Percentiles rank a stretch among this genome's conserved stretches.
phyloP scores from a whole-genome alignment of 2,329 filamentous ascomycete genomes.

The Trichoderma koningii region DNA sequence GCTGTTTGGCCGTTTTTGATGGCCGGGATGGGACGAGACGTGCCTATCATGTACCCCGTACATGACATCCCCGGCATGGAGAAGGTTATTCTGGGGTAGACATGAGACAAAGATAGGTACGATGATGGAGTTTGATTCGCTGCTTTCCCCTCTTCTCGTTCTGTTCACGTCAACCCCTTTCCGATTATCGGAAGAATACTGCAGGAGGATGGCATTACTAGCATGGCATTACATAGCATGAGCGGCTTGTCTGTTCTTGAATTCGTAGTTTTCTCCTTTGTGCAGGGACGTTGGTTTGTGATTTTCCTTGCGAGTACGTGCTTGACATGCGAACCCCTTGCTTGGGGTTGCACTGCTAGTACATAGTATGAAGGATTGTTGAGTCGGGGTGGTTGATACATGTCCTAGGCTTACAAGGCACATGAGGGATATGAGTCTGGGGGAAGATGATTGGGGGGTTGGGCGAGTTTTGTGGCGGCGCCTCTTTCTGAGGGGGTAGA shows the following conservation, averaged over 20 bases:
- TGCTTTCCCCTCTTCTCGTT: not conserved
- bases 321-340: not conserved
- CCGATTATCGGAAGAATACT: constrained; percentile 8
- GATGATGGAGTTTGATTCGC: not conserved
- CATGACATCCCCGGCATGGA: no score
- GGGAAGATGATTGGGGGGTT: constrained; percentile 1
- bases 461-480: constrained; percentile 9
- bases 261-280: no score
- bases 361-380: no score
- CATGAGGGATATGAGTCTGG: not conserved
- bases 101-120: no score
- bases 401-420: constrained; percentile 13
- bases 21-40: no score
- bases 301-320: not conserved
- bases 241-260: no score
- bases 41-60: no score
- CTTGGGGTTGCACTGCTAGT: no score
- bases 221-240: no score
- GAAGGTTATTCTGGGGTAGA: no score
- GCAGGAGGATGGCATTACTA: not conserved
- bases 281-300: not conserved
- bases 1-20: no score
- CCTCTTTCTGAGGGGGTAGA: constrained; percentile 4
- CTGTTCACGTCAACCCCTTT: not conserved
- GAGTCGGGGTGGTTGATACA: not conserved